Evolutionary conservation across 768 basidiomycete species (phyloP), one percentile per base, ranked within the genome.

Genomic region (Leccinum truebloodii): DNA sequence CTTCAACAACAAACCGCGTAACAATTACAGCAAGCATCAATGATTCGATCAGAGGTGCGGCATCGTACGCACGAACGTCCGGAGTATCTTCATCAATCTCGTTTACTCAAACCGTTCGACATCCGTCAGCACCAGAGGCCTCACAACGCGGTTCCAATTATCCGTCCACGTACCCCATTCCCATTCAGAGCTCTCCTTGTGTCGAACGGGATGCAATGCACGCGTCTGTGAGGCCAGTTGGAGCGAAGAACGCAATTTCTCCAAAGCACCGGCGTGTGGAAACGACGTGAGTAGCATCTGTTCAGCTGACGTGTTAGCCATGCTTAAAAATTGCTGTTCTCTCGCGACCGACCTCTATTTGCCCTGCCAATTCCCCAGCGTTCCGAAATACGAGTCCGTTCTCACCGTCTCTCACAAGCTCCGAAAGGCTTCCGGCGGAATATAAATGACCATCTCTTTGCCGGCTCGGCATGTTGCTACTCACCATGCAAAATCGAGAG

Each of bases 401-500:
- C 68, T 84, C 77, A 1, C 88, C 88, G 59, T 94, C 83, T 65
- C 86, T 86, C 8, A 99, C 93, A 8, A 98, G 84, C 74, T 99
- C 97, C 52, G 83, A 70, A 32, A 99, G 79, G 71, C 95, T 96
- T 10, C 12, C 37, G 13, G 59, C 30, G 20, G 20, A 46, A 34
- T 54, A 51, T 52, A 58, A 63, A 34, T 54, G 50, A 20, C 41
- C 41, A 58, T 24, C 54, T 54, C 14, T n/a, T 26, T 28, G n/a
- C 7, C 9, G 22, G 57, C 48, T 56, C 44, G n/a, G 22, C 53
- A 30, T 16, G 59, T 32, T 32, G 32, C 30, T 13, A 66, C 84
- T n/a, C 62, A 95, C 95, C 93, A 96, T 46, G 80, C 76, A 69
- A 96, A 99, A 53, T 87, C 81, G 3, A 94, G 80, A 0, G 97